Conservation (phyloP, 176 grass and related monocot species). For the Aegilops speltoides region DNA sequence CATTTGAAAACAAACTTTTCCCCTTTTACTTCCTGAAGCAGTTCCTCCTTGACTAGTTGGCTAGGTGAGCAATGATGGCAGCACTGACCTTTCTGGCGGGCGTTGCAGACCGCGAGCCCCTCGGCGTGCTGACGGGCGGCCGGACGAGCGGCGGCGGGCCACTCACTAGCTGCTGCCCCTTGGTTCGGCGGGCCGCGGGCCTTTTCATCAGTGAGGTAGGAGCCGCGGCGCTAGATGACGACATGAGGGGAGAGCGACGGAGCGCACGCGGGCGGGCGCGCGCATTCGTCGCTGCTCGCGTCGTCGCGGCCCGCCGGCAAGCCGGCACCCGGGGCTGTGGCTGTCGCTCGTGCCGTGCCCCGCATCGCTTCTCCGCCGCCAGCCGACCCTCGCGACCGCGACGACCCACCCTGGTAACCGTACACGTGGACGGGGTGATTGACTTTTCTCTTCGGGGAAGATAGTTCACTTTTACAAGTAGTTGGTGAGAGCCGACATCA, state of each 20-base stretch:
- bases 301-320: background rate
- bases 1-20: background rate
- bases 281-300: conserved; percentile 3
- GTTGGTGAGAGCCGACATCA: no score
- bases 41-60: background rate
- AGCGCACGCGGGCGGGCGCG: background rate
- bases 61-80: background rate
- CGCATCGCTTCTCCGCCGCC: background rate
- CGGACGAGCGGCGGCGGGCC: background rate
- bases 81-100: background rate
- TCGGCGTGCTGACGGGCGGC: background rate
- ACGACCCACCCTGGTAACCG: no score
- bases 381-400: background rate
- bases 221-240: background rate
- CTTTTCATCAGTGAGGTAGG: background rate
- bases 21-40: background rate
- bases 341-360: background rate
- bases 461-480: no score
- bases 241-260: background rate
- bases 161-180: background rate
- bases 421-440: background rate
- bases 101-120: background rate
- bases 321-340: background rate
- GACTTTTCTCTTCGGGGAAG: background rate
- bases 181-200: background rate